Conservation (phyloP, 495 filamentous ascomycete species). For the Sporormia fimetaria region DNA sequence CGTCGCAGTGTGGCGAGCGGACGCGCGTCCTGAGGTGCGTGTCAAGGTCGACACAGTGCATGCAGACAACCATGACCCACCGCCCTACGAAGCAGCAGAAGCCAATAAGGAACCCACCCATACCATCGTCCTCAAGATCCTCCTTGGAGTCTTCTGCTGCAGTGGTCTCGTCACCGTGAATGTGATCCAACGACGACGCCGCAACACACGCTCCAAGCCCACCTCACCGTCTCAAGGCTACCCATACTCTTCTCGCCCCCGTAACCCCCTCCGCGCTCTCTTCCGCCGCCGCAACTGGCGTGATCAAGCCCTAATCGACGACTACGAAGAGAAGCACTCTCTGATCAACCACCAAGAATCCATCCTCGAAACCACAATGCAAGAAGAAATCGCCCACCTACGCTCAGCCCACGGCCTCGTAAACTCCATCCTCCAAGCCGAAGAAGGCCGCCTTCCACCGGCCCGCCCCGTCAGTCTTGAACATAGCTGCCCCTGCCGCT, state of each 20-base stretch:
- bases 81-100: not conserved
- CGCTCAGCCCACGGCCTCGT: slow-evolving; percentile 30
- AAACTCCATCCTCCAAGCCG: slow-evolving; percentile 23
- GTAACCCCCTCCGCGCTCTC: slow-evolving; percentile 24
- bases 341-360: slow-evolving; percentile 33
- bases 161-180: slow-evolving; percentile 23
- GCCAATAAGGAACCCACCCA: slow-evolving; percentile 1
- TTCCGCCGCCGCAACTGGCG: slow-evolving; percentile 25
- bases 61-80: slow-evolving; percentile 6
- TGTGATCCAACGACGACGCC: no score
- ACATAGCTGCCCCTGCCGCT: slow-evolving; percentile 4
- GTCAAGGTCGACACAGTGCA: no score
- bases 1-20: not conserved
- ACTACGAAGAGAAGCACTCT: slow-evolving; percentile 36
- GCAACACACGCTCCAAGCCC: slow-evolving; percentile 24
- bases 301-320: slow-evolving; percentile 20
- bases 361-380: slow-evolving; percentile 34
- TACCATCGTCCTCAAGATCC: slow-evolving; percentile 10
- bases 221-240: no score
- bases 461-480: slow-evolving; percentile 1
- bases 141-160: slow-evolving; percentile 19
- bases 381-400: slow-evolving; percentile 34
- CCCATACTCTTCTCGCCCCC: no score
- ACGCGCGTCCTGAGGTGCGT: no score
- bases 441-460: slow-evolving; percentile 20